phyloP scores from a whole-genome alignment of 768 basidiomycete genomes.

The Mycena albidolilacea region DNA sequence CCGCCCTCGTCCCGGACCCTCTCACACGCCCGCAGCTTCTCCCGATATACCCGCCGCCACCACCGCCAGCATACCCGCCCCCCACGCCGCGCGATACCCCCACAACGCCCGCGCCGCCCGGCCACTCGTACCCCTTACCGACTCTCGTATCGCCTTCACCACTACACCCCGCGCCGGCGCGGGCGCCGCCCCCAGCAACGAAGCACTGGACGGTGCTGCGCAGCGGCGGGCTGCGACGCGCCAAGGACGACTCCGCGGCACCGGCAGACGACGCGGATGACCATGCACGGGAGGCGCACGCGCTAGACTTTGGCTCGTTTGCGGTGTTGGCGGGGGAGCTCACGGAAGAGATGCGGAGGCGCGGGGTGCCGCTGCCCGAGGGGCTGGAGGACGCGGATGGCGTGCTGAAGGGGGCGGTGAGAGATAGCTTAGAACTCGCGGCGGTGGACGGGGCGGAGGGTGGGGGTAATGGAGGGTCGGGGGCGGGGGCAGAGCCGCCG shows the following conservation, averaged over 20 bases:
- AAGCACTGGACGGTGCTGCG: conserved; percentile 77
- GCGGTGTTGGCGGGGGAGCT: conserved; percentile 65
- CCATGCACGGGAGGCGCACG: conserved; percentile 65
- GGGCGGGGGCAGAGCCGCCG: neutral
- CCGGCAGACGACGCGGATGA: conserved; percentile 60
- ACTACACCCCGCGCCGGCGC: conserved; percentile 13
- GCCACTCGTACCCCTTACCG: conserved; percentile 41
- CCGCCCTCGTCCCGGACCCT: conserved; percentile 72
- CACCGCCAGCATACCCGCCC: conserved; percentile 43
- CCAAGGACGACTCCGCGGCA: conserved; percentile 15
- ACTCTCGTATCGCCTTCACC: conserved; percentile 28
- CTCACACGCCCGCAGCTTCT: conserved; percentile 68
- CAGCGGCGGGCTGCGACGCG: conserved; percentile 58
- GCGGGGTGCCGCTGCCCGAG: conserved; percentile 42
- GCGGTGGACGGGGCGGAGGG: conserved; percentile 38
- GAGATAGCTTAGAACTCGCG: conserved; percentile 34
- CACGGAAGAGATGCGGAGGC: conserved; percentile 59
- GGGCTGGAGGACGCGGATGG: conserved; percentile 34
- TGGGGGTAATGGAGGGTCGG: neutral
- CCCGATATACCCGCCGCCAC: conserved; percentile 64
- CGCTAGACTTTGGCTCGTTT: conserved; percentile 76
- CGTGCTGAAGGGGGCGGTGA: conserved; percentile 14
- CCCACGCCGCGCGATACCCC: conserved; percentile 45
- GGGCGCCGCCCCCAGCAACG: conserved; percentile 48
- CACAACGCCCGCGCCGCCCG: conserved; percentile 28